Conservation (phyloP, 2,329 filamentous ascomycete species). For the Fusarium tupiense region DNA sequence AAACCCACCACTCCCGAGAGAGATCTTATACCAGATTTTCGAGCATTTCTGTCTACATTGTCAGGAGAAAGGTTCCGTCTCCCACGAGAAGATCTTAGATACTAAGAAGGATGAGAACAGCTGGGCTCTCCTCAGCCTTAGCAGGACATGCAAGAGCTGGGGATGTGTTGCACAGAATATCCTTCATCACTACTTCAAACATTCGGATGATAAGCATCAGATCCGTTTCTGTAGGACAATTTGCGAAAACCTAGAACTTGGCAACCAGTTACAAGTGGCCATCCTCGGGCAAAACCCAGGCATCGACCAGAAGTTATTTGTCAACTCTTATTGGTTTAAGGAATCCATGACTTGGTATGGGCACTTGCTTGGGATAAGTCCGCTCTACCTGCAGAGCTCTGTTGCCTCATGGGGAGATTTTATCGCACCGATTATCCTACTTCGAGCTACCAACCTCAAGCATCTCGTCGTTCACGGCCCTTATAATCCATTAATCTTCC, state of each 20-base stretch:
- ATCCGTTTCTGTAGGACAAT: slow-evolving; percentile 1
- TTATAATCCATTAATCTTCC: background rate
- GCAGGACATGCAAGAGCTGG: background rate
- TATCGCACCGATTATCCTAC: background rate
- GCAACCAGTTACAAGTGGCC: background rate
- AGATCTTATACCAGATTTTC: background rate
- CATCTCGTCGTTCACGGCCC: background rate
- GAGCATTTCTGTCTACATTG: slow-evolving; percentile 20
- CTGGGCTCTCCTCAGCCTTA: background rate
- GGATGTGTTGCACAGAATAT: slow-evolving; percentile 1
- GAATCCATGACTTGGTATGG: background rate
- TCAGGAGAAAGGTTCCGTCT: background rate
- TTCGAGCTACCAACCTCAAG: background rate
- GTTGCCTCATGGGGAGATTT: background rate
- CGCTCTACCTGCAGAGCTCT: background rate
- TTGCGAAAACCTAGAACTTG: background rate
- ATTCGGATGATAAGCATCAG: background rate
- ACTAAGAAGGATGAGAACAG: background rate
- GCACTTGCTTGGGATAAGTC: background rate
- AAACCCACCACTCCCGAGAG: background rate
- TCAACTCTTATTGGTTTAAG: background rate
- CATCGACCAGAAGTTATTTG: too few relatives aligned
- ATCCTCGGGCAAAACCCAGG: background rate
- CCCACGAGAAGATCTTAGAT: background rate
- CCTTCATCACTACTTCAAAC: slow-evolving; percentile 17